phyloP scores from a whole-genome alignment of 2,329 filamentous ascomycete species.

The Parasarocladium wereldwijsianum region DNA sequence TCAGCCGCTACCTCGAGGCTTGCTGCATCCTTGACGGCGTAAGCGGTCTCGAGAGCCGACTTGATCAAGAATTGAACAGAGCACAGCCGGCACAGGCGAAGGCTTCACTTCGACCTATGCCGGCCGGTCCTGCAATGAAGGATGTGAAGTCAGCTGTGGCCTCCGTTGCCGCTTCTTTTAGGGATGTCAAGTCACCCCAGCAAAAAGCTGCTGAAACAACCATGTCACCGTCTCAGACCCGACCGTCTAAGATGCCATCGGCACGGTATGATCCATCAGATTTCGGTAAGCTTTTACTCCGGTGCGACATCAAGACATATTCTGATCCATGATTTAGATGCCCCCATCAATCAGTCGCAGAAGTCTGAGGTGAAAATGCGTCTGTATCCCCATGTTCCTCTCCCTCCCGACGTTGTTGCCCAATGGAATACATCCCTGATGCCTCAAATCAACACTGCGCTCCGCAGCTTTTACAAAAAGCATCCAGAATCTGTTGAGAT shows the following conservation, averaged over 20 bases:
- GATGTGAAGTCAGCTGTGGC: constrained; percentile 2
- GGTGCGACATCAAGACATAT: too few relatives aligned
- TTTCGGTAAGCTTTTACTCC: too few relatives aligned
- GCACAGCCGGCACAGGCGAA: constrained; percentile 4
- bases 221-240: too few relatives aligned
- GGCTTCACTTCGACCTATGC: neutral
- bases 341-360: constrained; percentile 6
- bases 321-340: constrained; percentile 9
- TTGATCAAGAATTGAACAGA: constrained; percentile 30
- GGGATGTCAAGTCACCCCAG: constrained; percentile 1
- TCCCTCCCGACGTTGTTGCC: constrained; percentile 47
- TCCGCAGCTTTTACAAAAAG: constrained; percentile 57
- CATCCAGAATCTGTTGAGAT: constrained; percentile 67
- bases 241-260: too few relatives aligned
- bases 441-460: constrained; percentile 56
- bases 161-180: too few relatives aligned
- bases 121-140: neutral
- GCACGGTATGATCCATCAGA: too few relatives aligned
- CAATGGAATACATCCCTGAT: constrained; percentile 60
- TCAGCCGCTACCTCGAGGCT: constrained; percentile 43
- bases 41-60: constrained; percentile 37
- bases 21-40: constrained; percentile 46
- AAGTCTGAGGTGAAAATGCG: constrained; percentile 29
- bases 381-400: constrained; percentile 43
- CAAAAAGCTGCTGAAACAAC: too few relatives aligned